phyloP scores from a whole-genome alignment of 2,329 filamentous ascomycete genomes.

The Aspergillus ochraceus region DNA sequence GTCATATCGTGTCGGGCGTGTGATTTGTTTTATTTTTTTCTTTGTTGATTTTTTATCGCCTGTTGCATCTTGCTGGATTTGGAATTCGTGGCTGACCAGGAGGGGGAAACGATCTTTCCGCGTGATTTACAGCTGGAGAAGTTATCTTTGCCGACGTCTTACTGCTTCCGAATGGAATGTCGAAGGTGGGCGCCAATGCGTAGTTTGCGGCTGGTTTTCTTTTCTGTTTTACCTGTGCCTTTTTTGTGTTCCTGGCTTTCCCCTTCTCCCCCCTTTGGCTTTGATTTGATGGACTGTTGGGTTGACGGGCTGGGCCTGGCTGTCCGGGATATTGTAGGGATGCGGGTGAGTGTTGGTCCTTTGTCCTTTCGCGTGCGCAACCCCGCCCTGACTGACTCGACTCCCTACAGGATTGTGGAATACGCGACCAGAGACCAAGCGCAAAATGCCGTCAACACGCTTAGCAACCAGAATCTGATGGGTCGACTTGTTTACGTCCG shows the following conservation, averaged over 20 bases:
- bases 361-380: background rate
- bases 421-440: slow-evolving; percentile 99
- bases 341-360: slow-evolving; percentile 77
- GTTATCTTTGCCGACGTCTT: slow-evolving; percentile 99
- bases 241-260: slow-evolving; percentile 56
- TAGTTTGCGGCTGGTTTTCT: slow-evolving; percentile 80
- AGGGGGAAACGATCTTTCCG: slow-evolving; percentile 35
- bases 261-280: slow-evolving; percentile 60
- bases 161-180: slow-evolving; percentile 99
- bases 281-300: slow-evolving; percentile 83
- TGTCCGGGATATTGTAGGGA: slow-evolving; percentile 90
- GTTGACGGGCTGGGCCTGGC: slow-evolving; percentile 98
- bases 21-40: slow-evolving; percentile 20
- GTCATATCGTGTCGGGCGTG: slow-evolving; percentile 23
- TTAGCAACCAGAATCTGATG: slow-evolving; percentile 99
- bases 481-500: slow-evolving; percentile 97
- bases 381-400: slow-evolving; percentile 18
- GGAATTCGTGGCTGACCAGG: slow-evolving; percentile 32
- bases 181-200: slow-evolving; percentile 98
- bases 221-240: slow-evolving; percentile 61
- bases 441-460: slow-evolving; percentile 91
- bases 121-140: slow-evolving; percentile 74
- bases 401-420: slow-evolving; percentile 84
- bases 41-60: slow-evolving; percentile 2
- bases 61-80: slow-evolving; percentile 12